Evolutionary conservation across 2,329 filamentous ascomycete genomes (phyloP).

Genomic region (Ophiostoma ips): DNA sequence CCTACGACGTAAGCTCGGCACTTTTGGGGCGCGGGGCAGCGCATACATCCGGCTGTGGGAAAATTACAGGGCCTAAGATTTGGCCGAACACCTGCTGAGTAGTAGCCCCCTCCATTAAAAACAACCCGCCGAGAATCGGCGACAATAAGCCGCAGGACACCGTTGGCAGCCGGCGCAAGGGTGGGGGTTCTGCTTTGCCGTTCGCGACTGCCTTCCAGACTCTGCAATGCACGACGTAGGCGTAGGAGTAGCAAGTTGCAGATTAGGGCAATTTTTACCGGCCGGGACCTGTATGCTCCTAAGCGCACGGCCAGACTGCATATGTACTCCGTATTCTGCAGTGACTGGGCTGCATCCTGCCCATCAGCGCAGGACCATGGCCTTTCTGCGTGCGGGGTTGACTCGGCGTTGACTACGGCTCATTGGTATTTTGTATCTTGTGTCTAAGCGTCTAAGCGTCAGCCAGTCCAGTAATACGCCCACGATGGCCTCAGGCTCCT

Average conservation of each 20-base stretch:
- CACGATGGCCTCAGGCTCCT: background rate
- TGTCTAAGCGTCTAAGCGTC: no score
- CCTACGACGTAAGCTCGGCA: background rate
- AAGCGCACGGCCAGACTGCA: background rate
- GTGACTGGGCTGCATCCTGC: no score
- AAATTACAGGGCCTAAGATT: no score
- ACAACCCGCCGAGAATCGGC: slow-evolving; percentile 2
- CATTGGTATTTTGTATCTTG: no score
- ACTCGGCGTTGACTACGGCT: no score
- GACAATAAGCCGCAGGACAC: background rate
- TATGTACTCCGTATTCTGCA: no score
- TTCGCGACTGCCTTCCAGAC: background rate
- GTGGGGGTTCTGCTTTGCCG: slow-evolving; percentile 2
- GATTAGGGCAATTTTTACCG: slow-evolving; percentile 1
- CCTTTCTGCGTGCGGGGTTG: no score
- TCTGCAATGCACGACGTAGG: background rate
- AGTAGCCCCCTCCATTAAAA: no score
- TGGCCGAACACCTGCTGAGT: no score
- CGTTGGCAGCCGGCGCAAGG: background rate
- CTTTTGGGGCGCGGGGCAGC: no score
- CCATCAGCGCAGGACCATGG: no score
- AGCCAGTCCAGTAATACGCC: background rate
- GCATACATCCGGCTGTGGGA: no score
- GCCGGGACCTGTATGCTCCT: background rate
- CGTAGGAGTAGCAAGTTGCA: background rate